Conservation (phyloP, 1,284 basidiomycete species). For the Stereum hirsutum region DNA sequence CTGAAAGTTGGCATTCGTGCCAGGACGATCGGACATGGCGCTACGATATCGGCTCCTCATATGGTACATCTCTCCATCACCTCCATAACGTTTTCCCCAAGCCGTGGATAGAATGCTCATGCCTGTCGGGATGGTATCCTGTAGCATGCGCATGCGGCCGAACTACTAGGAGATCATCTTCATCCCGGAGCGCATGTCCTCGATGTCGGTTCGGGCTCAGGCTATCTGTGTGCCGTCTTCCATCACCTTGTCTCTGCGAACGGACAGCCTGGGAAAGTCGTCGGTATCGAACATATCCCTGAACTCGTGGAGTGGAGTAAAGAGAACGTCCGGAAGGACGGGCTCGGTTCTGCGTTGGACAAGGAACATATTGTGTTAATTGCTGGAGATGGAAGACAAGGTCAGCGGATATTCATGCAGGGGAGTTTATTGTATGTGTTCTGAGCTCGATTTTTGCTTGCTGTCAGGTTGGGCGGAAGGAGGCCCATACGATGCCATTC, state of each 20-base stretch:
- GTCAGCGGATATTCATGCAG: slow-evolving; percentile 30
- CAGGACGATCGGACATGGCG: slow-evolving; percentile 72
- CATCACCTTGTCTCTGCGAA: slow-evolving; percentile 54
- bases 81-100: slow-evolving; percentile 3
- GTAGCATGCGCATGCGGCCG: slow-evolving; percentile 76
- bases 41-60: slow-evolving; percentile 88
- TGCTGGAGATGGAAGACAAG: slow-evolving; percentile 76
- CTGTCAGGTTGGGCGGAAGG: slow-evolving; percentile 11
- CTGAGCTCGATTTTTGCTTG: too few relatives aligned
- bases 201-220: slow-evolving; percentile 77
- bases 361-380: slow-evolving; percentile 52
- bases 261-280: slow-evolving; percentile 47
- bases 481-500: slow-evolving; percentile 78
- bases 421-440: background rate
- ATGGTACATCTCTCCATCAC: slow-evolving; percentile 45
- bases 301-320: slow-evolving; percentile 68
- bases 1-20: slow-evolving; percentile 4
- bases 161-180: slow-evolving; percentile 66
- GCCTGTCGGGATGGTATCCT: background rate
- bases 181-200: slow-evolving; percentile 65
- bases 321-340: slow-evolving; percentile 64
- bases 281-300: slow-evolving; percentile 90
- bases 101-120: background rate
- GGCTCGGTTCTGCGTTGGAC: slow-evolving; percentile 44
- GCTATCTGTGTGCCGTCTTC: slow-evolving; percentile 72